Conservation (phyloP, 495 filamentous ascomycete species). For the Schizothecium vesticola region DNA sequence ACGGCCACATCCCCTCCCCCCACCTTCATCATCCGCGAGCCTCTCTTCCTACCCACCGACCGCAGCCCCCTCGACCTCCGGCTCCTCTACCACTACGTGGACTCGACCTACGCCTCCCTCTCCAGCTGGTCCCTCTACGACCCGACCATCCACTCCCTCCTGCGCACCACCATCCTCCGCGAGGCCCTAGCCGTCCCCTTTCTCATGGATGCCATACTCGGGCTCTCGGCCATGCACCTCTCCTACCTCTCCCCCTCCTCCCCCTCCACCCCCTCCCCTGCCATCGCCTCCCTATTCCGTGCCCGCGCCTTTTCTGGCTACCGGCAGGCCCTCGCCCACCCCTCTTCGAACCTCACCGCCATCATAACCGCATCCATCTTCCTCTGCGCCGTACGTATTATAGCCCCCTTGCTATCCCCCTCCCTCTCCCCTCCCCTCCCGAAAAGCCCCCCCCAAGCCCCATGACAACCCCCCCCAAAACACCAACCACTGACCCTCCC, state of each 20-base stretch:
- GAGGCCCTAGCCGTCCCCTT: slow-evolving; percentile 44
- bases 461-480: too few species aligned
- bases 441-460: too few species aligned
- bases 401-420: too few species aligned
- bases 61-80: slow-evolving; percentile 33
- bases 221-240: slow-evolving; percentile 38
- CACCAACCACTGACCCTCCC: too few species aligned
- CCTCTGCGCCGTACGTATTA: too few species aligned
- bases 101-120: slow-evolving; percentile 33
- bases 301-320: slow-evolving; percentile 39
- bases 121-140: slow-evolving; percentile 28
- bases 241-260: slow-evolving; percentile 22
- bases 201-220: slow-evolving; percentile 47
- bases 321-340: slow-evolving; percentile 39
- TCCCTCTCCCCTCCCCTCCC: too few species aligned
- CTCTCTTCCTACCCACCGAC: slow-evolving; percentile 29
- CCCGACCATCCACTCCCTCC: slow-evolving; percentile 29
- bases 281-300: slow-evolving; percentile 33
- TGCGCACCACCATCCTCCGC: slow-evolving; percentile 40
- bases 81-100: slow-evolving; percentile 41
- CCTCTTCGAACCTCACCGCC: slow-evolving; percentile 29
- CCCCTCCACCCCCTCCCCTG: slow-evolving; percentile 6
- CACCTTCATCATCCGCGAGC: slow-evolving; percentile 24
- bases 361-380: slow-evolving; percentile 39
- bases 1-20: neutral